Evolutionary conservation across 768 basidiomycete genomes (phyloP), one percentile per base, ranked within the genome.

Genomic region (Mycena metata): DNA sequence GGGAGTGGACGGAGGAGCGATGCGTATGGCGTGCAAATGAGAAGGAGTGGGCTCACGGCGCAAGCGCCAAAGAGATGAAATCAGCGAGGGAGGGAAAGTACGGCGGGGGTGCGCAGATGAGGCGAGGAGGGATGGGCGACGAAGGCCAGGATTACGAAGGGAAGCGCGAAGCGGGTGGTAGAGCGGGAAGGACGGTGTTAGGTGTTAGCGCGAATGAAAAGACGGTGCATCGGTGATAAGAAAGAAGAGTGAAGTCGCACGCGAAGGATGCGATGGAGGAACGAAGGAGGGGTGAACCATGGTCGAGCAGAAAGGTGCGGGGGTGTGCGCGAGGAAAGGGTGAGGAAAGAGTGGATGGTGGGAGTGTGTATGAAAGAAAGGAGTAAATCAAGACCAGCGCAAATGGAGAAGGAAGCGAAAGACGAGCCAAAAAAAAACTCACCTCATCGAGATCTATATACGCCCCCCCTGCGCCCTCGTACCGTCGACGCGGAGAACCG

Each of bases 251-350:
- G 30, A 30, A 30, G 30, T 30, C 30, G 30, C 30, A 30, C 21
- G 46, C 51, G 55, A 56, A 42, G 55, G 55, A 56, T 56, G 39
- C 41, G 55, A 56, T 56, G 55, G 55, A 55, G 36, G 55, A 56
- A 56, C 55, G n/a, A 56, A 42, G 55, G 39, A 56, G 55, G 55
- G 55, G 30, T 56, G 55, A n/a, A 56, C 21, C 55, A 56, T 56
- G 52, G 52, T 24, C 52, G n/a, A 55, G 52, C 52, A 55, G 35
- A 55, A 36, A 55, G 24, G 52, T 9, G 30, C 52, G 52, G 24
- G 52, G 52, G 36, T 45, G 43, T 45, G 43, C 43, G 43, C 43
- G 43, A 8, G 43, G 24, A 23, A 45, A 45, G n/a, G 43, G 43
- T 13, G 43, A n/a, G n/a, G 43, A 23, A 47, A 47, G 21, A 57